Evolutionary conservation across 2,329 filamentous ascomycete genomes (phyloP).

Genomic region (Fusarium sp.): DNA sequence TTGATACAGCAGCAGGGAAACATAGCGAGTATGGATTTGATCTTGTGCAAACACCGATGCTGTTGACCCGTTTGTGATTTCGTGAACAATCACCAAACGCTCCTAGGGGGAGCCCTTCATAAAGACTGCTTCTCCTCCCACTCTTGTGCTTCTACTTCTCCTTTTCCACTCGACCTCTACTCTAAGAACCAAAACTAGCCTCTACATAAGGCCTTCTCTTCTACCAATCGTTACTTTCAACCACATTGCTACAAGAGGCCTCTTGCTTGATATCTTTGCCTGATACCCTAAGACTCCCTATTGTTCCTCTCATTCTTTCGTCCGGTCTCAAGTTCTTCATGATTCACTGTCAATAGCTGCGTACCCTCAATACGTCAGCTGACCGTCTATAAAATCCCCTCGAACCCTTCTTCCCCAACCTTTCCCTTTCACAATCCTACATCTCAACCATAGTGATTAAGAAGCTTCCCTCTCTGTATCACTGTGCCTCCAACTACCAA

Average conservation of each 20-base stretch:
- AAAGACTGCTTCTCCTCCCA: slow-evolving; percentile 11
- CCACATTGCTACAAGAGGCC: not conserved
- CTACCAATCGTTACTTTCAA: not conserved
- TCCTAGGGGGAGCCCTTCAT: not conserved
- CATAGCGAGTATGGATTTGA: slow-evolving; percentile 5
- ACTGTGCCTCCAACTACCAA: not conserved
- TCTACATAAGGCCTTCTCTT: not conserved
- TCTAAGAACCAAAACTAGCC: not conserved
- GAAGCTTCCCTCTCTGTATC: not conserved
- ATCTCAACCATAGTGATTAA: slow-evolving; percentile 19
- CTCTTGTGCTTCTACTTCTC: slow-evolving; percentile 2
- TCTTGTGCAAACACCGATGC: slow-evolving; percentile 8
- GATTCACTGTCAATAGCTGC: slow-evolving; percentile 6
- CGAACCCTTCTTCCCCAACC: not conserved
- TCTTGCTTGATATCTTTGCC: not conserved
- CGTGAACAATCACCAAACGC: slow-evolving; percentile 27
- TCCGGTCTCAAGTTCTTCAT: not conserved
- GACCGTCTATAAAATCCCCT: not conserved
- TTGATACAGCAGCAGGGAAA: not conserved
- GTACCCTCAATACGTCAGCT: not conserved
- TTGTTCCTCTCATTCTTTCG: not conserved
- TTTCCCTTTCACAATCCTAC: not conserved
- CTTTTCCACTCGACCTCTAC: slow-evolving; percentile 2
- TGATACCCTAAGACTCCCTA: not conserved
- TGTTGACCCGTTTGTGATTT: slow-evolving; percentile 24